phyloP scores from a whole-genome alignment of 2,329 filamentous ascomycete species.

The Cadophora luteo-olivacea region DNA sequence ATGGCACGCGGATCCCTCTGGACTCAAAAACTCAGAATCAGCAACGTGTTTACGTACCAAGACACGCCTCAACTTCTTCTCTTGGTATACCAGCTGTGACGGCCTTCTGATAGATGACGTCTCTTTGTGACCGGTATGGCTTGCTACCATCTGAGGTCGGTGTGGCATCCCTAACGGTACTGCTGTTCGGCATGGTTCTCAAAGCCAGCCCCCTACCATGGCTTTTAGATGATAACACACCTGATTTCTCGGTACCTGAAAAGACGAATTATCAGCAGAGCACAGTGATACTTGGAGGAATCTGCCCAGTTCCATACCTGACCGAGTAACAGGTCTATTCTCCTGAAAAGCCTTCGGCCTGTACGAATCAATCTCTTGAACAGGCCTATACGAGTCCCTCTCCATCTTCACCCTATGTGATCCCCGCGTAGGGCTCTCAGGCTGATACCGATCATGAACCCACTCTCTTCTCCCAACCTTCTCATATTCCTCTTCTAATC shows the following conservation, averaged over 20 bases:
- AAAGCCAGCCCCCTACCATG: neutral
- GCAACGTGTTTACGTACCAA: neutral
- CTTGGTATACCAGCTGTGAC: neutral
- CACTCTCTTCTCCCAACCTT: neutral
- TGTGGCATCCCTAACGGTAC: neutral
- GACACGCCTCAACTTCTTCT: neutral
- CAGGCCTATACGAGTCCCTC: conserved; percentile 1
- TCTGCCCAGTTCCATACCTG: neutral
- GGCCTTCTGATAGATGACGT: conserved; percentile 4
- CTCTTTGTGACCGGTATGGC: neutral
- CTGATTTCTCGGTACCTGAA: neutral
- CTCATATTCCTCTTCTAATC: neutral
- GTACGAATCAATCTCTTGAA: neutral
- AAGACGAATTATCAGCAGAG: neutral
- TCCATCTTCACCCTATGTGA: conserved; percentile 1
- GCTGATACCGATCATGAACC: conserved; percentile 15
- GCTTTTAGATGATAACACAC: too few species aligned
- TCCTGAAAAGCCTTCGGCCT: neutral
- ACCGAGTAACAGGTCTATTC: neutral
- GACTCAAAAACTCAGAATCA: too few species aligned
- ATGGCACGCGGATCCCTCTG: too few species aligned
- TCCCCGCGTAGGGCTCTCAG: neutral
- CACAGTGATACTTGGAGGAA: too few species aligned
- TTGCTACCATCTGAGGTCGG: neutral
- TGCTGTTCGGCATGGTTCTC: neutral